Percentiles rank a stretch among this genome's conserved stretches.
These are phyloP conservation scores for Sextonia rubra DNA, from an alignment of 164 flowering plant species.

Conservation along the genomic window DNA sequence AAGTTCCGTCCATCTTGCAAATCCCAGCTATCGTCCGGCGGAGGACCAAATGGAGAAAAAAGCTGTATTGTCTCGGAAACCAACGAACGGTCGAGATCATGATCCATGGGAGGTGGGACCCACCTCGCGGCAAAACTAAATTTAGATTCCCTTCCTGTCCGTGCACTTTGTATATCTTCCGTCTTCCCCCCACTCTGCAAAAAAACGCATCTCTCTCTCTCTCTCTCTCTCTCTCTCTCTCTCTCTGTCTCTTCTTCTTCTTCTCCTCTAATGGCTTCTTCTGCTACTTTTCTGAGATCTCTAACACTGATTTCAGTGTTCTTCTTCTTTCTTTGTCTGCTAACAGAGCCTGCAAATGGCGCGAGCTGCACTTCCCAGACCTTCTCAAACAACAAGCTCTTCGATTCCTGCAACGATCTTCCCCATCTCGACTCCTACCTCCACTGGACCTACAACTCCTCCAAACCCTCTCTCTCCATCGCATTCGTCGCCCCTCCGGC, in stretches of 20 bases:
- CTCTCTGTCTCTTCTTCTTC: neutral
- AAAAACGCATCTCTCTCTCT: neutral
- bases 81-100: no score
- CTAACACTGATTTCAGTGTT: no score
- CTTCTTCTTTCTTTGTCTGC: neutral
- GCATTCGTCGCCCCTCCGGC: conserved; percentile 44
- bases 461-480: conserved; percentile 32
- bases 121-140: neutral
- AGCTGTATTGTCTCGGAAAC: no score
- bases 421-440: conserved; percentile 41
- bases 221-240: neutral
- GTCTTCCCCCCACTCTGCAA: neutral
- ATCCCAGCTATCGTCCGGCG: no score
- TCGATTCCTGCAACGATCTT: conserved; percentile 37
- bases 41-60: no score
- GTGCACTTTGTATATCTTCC: neutral
- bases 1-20: no score
- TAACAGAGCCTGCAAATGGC: neutral
- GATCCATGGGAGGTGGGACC: neutral
- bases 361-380: conserved; percentile 36
- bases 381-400: conserved; percentile 23
- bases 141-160: neutral
- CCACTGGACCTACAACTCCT: conserved; percentile 39
- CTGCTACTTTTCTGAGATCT: no score
- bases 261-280: neutral